Conservation (phyloP, 192 early-diverging fungal species). For the Linnemannia elongata region DNA sequence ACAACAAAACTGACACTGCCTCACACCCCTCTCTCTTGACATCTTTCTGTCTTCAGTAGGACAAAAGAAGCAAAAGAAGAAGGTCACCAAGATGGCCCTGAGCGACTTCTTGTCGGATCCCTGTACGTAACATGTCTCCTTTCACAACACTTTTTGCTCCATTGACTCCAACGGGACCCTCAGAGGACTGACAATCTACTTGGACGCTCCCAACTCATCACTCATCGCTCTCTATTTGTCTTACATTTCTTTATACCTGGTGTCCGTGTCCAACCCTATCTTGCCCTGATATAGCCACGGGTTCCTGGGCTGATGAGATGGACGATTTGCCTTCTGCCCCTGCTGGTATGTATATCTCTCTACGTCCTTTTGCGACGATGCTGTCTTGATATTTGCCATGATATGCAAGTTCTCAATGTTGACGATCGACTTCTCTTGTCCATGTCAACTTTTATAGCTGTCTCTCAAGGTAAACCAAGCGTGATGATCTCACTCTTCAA, state of each 20-base stretch:
- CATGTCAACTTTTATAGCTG: conserved; percentile 16
- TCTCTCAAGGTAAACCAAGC: conserved; percentile 34
- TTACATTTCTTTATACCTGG: background rate
- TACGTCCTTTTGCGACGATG: conserved; percentile 10
- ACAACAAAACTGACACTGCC: background rate
- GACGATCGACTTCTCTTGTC: background rate
- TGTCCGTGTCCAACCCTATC: background rate
- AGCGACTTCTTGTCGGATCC: conserved; percentile 83
- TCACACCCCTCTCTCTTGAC: background rate
- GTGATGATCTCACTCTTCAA: conserved; percentile 5
- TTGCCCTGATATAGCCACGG: conserved; percentile 57
- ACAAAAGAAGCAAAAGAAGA: conserved; percentile 77
- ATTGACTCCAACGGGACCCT: conserved; percentile 39
- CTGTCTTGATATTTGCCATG: background rate
- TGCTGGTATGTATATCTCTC: conserved; percentile 60
- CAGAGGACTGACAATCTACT: conserved; percentile 36
- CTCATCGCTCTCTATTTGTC: background rate
- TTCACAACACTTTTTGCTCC: conserved; percentile 8
- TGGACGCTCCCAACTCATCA: background rate
- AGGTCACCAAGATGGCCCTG: conserved; percentile 91
- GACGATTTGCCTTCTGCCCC: conserved; percentile 89
- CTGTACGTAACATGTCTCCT: conserved; percentile 55
- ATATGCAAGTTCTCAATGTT: background rate
- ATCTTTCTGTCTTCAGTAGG: conserved; percentile 25
- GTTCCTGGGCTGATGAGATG: conserved; percentile 96